Conservation (phyloP, 2,329 filamentous ascomycete genomes). For the Nigrospora osmanthi region DNA sequence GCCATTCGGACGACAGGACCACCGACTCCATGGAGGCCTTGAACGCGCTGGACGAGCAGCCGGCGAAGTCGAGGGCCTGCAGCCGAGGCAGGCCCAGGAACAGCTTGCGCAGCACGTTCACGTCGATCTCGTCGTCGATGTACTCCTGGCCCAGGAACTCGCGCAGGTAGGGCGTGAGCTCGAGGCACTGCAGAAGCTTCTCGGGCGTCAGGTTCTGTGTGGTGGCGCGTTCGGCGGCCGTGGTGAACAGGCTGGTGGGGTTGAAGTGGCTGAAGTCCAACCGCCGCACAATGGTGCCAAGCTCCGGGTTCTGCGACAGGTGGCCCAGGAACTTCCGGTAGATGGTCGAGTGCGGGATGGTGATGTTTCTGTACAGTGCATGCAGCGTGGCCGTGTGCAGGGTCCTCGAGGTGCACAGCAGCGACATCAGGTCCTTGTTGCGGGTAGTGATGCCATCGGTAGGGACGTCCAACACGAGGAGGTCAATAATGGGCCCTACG, state of each 20-base stretch:
- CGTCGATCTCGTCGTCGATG: conserved; percentile 66
- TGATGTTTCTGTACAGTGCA: conserved; percentile 72
- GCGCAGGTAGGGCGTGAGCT: conserved; percentile 64
- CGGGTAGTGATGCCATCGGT: conserved; percentile 69
- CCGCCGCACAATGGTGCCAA: conserved; percentile 70
- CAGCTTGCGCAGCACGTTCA: conserved; percentile 61
- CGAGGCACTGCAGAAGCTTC: conserved; percentile 64
- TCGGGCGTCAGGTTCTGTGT: conserved; percentile 69
- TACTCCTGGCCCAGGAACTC: conserved; percentile 79
- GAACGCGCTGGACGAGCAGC: conserved; percentile 62
- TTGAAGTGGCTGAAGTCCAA: conserved; percentile 84
- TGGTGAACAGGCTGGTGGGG: conserved; percentile 67
- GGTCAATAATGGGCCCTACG: conserved; percentile 64
- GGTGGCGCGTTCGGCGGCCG: conserved; percentile 64
- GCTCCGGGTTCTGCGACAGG: conserved; percentile 54
- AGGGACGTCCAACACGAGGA: conserved; percentile 64
- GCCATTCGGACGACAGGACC: conserved; percentile 41
- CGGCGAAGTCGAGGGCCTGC: conserved; percentile 68
- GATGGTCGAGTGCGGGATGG: conserved; percentile 74
- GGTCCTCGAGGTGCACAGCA: conserved; percentile 67
- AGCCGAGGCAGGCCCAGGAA: conserved; percentile 59
- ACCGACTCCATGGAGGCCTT: conserved; percentile 54
- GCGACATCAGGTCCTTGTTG: conserved; percentile 70
- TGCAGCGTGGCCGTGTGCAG: conserved; percentile 66
- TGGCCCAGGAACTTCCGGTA: conserved; percentile 75